Evolutionary conservation across 148 eudicot species (phyloP).

Genomic region (Talinum fruticosum): DNA sequence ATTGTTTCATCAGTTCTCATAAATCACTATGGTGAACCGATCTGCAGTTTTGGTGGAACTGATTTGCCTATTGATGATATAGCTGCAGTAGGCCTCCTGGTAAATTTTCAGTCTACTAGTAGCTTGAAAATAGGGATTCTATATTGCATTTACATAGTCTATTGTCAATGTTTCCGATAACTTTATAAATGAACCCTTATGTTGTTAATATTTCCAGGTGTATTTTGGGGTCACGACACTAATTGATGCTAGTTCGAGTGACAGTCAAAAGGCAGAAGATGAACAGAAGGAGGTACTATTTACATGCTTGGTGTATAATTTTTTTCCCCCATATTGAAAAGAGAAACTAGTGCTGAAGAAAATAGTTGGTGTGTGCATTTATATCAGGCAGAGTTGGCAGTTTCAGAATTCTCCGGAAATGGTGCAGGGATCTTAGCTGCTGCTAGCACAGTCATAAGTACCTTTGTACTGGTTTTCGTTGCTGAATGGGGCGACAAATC

Average conservation of each 20-base stretch:
- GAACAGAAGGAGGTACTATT: conserved; percentile 89
- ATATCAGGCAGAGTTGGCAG: conserved; percentile 92
- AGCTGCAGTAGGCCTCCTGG: conserved; percentile 92
- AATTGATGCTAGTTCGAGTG: conserved; percentile 77
- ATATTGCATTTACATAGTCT: neutral
- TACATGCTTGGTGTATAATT: neutral
- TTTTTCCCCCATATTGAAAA: neutral
- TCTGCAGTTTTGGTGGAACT: conserved; percentile 66
- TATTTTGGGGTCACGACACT: conserved; percentile 94
- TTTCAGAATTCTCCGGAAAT: conserved; percentile 85
- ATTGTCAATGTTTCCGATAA: neutral
- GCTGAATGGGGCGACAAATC: conserved; percentile 99
- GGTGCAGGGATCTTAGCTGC: conserved; percentile 90
- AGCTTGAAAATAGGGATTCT: conserved; percentile 10
- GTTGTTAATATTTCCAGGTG: conserved; percentile 44
- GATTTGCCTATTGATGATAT: conserved; percentile 95
- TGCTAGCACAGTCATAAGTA: conserved; percentile 75
- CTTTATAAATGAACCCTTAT: neutral
- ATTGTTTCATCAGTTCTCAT: conserved; percentile 14
- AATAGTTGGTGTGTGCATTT: conserved; percentile 15
- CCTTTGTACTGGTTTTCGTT: conserved; percentile 83
- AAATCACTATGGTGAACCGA: neutral
- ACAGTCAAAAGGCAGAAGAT: conserved; percentile 79
- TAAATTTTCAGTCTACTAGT: conserved; percentile 26
- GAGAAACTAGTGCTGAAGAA: conserved; percentile 3